Evolutionary conservation across 2,329 filamentous ascomycete species (phyloP), one percentile per base, ranked within the genome.

Genomic region (Stachybotrys chartarum): DNA sequence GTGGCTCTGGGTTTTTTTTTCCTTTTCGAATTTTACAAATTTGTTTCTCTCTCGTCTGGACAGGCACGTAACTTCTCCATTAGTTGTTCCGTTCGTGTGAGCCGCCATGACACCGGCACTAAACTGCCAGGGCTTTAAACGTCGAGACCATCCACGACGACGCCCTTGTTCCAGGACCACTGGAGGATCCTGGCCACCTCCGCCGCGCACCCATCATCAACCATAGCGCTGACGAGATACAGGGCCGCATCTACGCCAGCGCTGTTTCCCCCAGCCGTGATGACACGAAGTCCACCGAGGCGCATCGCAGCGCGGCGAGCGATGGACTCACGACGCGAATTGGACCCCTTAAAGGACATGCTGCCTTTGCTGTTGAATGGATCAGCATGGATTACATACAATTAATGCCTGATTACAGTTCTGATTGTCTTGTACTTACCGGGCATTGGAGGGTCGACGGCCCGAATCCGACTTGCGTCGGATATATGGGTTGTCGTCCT

Each of bases 131-230:
- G 64, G 60, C 61, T 66, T 42, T 84, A 93, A 71, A 94, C 88
- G 75, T 94, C 90, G 70, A 92, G 84, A 60, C 88, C 88, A 70
- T 93, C 88, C 63, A 93, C 87, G 63, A 91, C 89, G 69, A 89
- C 78, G 63, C 90, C 90, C 84, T 92, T 93, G 71, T 83, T 82
- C 91, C 91, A 96, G 67, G 81, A 84, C 78, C 92, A 89, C 76
- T 93, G 88, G 79, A 94, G 84, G 61, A 82, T 64, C 60, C 86
- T 82, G 66, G 88, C 86, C 61, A 90, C 85, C 74, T 93, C 88
- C 56, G 84, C 81, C 59, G 90, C 90, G 57, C 85, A 80, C 54
- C 89, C 88, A 66, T 90, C 84, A 58, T 85, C 88, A 52, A 93
- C 89, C 70, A 95, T 75, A 62, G 90, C 89, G 72, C 87, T 88